Percentiles rank a stretch among this genome's conserved stretches.
These are phyloP conservation scores for Sporobolomyces pararoseus DNA, from an alignment of 768 basidiomycete genomes.

Conservation along the genomic window DNA sequence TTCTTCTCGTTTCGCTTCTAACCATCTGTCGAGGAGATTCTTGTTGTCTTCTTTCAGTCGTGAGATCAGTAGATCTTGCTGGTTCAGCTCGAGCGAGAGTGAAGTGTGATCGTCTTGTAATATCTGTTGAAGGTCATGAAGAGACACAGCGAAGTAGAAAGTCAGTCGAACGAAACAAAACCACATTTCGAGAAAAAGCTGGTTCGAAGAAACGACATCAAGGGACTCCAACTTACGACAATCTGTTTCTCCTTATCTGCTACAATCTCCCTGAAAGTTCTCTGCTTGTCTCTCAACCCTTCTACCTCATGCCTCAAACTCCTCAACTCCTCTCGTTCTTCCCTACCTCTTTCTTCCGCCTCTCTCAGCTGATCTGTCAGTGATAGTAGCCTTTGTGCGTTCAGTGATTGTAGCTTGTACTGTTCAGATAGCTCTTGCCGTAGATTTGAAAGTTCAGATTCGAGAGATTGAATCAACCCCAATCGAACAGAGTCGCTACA, in stretches of 20 bases:
- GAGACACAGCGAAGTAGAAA: neutral
- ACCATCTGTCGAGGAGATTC: conserved; percentile 89
- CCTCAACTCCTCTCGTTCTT: conserved; percentile 74
- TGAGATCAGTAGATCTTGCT: conserved; percentile 80
- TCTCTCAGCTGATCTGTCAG: conserved; percentile 95
- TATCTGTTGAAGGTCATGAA: conserved; percentile 56
- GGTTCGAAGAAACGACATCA: neutral
- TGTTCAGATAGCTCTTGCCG: conserved; percentile 88
- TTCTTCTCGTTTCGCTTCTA: conserved; percentile 77
- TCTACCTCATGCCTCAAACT: conserved; percentile 72
- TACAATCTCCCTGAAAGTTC: conserved; percentile 74
- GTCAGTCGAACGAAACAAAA: neutral
- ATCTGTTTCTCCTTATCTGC: conserved; percentile 57
- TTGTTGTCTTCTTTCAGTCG: conserved; percentile 89
- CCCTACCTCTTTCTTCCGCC: conserved; percentile 79
- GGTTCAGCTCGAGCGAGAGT: conserved; percentile 80
- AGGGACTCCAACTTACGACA: conserved; percentile 15
- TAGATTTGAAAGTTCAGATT: conserved; percentile 85
- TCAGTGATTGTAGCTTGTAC: conserved; percentile 94
- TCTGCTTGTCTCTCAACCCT: conserved; percentile 70
- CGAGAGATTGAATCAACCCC: conserved; percentile 85
- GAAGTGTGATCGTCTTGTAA: conserved; percentile 93
- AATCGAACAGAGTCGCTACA: conserved; percentile 74
- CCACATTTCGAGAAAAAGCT: neutral
- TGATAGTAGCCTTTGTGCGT: conserved; percentile 82